Percentiles rank a stretch among this genome's conserved stretches.
Evolutionary conservation across 2,329 filamentous ascomycete genomes (phyloP).

Genomic region (Byssochlamys sp.): DNA sequence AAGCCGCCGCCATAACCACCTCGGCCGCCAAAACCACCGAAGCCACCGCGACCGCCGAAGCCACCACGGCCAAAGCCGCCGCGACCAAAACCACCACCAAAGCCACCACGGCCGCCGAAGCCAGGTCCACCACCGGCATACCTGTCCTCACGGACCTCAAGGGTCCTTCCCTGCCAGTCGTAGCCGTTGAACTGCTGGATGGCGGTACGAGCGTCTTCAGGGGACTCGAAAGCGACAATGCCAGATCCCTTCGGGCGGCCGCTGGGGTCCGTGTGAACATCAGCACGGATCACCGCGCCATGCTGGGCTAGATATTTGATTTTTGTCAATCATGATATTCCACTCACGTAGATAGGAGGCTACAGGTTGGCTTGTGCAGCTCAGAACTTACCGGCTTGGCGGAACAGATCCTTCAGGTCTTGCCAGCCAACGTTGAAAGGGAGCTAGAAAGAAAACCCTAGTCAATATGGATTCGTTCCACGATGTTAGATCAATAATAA

Average conservation of each 20-base stretch:
- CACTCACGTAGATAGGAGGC: conserved; percentile 6
- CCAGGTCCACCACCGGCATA: conserved; percentile 55
- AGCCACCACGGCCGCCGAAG: conserved; percentile 32
- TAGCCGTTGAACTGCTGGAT: conserved; percentile 98
- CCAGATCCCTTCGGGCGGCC: conserved; percentile 93
- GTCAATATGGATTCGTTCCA: conserved; percentile 26
- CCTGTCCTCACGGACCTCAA: conserved; percentile 93
- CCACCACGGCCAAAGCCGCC: conserved; percentile 45
- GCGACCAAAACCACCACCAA: conserved; percentile 27
- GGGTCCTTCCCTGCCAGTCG: conserved; percentile 87
- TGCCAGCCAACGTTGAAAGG: conserved; percentile 98
- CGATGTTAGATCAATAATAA: conserved; percentile 9
- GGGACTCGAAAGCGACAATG: conserved; percentile 90
- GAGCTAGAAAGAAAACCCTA: conserved; percentile 51
- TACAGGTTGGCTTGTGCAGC: conserved; percentile 9
- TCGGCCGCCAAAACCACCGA: conserved; percentile 47
- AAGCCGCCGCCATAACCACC: conserved; percentile 51
- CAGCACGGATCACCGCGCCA: conserved; percentile 81
- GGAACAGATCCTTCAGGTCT: conserved; percentile 96
- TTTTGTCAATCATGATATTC: conserved; percentile 21
- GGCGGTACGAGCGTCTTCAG: conserved; percentile 88
- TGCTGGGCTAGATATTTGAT: conserved; percentile 34
- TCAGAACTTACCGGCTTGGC: conserved; percentile 74
- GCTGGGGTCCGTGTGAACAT: conserved; percentile 85
- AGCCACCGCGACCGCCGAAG: conserved; percentile 43